A percentile compares a stretch with the other conserved stretches of the same genome.
phyloP scores from a whole-genome alignment of 371 early-diverging fungal species.

The Agmasoma carcini region DNA sequence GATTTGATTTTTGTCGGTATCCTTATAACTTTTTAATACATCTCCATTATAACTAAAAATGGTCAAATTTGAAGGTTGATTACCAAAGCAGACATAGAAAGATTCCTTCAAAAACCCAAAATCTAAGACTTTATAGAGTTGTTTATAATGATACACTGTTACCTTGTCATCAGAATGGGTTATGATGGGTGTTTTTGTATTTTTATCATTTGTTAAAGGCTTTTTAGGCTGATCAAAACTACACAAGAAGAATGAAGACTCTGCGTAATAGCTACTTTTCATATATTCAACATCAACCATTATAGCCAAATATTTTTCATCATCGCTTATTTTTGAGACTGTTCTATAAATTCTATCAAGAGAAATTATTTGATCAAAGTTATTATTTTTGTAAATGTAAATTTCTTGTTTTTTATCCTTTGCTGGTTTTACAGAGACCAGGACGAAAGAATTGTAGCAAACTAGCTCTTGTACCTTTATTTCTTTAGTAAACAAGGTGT shows the following conservation, averaged over 20 bases:
- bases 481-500: not conserved
- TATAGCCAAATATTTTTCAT: not conserved
- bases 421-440: conserved; percentile 12
- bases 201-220: not conserved
- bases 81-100: conserved; percentile 48
- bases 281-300: conserved; percentile 37
- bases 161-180: not conserved
- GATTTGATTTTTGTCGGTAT: conserved; percentile 46
- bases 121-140: conserved; percentile 13
- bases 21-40: conserved; percentile 31
- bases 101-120: conserved; percentile 37
- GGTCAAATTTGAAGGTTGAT: conserved; percentile 45
- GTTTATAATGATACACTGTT: not conserved
- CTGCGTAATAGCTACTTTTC: conserved; percentile 48
- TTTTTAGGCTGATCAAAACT: not conserved
- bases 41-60: conserved; percentile 27
- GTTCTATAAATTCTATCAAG: not conserved
- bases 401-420: conserved; percentile 11
- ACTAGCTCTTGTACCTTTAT: not conserved
- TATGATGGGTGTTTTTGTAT: not conserved
- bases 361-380: not conserved
- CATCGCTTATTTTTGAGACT: not conserved
- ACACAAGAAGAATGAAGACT: conserved; percentile 38
- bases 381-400: conserved; percentile 1
- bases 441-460: conserved; percentile 1